These are phyloP conservation scores for Fonsecaea multimorphosa DNA, from an alignment of 2,329 filamentous ascomycete species.

Conservation along the genomic window DNA sequence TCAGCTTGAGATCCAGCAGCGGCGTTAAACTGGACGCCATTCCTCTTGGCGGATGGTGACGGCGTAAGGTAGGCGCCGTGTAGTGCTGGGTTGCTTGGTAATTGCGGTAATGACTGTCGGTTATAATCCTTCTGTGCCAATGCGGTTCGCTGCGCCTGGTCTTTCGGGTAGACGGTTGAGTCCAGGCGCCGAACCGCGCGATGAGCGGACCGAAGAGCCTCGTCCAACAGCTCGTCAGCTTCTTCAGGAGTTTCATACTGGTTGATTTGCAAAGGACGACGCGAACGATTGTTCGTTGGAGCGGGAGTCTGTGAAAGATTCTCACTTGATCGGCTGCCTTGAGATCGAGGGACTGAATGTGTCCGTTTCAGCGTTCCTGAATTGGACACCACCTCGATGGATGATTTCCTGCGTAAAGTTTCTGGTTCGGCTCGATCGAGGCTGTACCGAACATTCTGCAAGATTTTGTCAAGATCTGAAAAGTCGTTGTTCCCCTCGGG, in stretches of 20 bases:
- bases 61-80: conserved; percentile 68
- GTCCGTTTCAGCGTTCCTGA: conserved; percentile 37
- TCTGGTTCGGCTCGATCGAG: conserved; percentile 50
- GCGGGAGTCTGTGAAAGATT: conserved; percentile 54
- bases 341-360: conserved; percentile 37
- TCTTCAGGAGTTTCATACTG: conserved; percentile 95
- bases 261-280: conserved; percentile 74
- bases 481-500: conserved; percentile 57
- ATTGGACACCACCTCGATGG: conserved; percentile 28
- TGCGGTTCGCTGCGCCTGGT: conserved; percentile 50
- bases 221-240: conserved; percentile 93
- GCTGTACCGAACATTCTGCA: conserved; percentile 66
- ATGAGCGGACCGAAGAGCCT: conserved; percentile 79
- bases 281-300: conserved; percentile 78
- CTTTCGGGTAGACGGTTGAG: conserved; percentile 45
- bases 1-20: conserved; percentile 60
- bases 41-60: conserved; percentile 81
- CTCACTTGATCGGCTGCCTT: conserved; percentile 35
- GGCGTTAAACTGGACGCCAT: conserved; percentile 74
- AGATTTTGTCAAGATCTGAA: conserved; percentile 65
- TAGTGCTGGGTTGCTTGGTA: conserved; percentile 28
- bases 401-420: conserved; percentile 15
- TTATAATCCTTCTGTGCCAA: conserved; percentile 45
- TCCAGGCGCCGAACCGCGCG: conserved; percentile 76
- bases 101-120: conserved; percentile 46